These are phyloP conservation scores for Pseudogymnoascus pannorum DNA, from an alignment of 2,329 filamentous ascomycete species.

Conservation along the genomic window DNA sequence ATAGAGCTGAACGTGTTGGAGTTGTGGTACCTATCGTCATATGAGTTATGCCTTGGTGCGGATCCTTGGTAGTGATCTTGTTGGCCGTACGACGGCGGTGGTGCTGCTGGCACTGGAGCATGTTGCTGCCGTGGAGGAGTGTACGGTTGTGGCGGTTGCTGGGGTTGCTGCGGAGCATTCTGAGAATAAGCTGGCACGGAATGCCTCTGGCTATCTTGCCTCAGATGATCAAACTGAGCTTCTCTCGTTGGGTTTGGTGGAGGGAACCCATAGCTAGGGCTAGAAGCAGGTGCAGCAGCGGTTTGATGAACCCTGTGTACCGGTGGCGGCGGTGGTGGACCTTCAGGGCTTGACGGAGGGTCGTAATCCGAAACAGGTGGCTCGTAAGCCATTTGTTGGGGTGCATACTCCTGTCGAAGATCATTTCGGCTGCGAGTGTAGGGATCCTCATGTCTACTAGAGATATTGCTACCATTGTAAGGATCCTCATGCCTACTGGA, in stretches of 20 bases:
- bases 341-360: conserved; percentile 26
- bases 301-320: background rate
- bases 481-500: background rate
- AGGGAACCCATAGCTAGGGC: conserved; percentile 7
- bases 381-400: conserved; percentile 23
- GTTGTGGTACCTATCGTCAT: conserved; percentile 29
- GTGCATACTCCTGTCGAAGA: conserved; percentile 20
- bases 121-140: conserved; percentile 15
- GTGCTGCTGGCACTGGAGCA: background rate
- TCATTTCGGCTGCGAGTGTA: conserved; percentile 9
- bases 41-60: conserved; percentile 27
- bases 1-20: conserved; percentile 34
- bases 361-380: conserved; percentile 23
- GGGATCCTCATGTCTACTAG: background rate
- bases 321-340: conserved; percentile 29
- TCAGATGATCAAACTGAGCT: conserved; percentile 11
- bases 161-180: conserved; percentile 24
- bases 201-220: conserved; percentile 20
- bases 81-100: conserved; percentile 9
- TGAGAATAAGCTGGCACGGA: conserved; percentile 23
- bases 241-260: conserved; percentile 2
- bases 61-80: conserved; percentile 22
- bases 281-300: background rate
- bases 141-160: no score
- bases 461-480: background rate